A percentile compares a stretch with the other conserved stretches of the same genome.
Conservation (phyloP, 768 basidiomycete genomes). For the Coprinopsis cinerea region DNA sequence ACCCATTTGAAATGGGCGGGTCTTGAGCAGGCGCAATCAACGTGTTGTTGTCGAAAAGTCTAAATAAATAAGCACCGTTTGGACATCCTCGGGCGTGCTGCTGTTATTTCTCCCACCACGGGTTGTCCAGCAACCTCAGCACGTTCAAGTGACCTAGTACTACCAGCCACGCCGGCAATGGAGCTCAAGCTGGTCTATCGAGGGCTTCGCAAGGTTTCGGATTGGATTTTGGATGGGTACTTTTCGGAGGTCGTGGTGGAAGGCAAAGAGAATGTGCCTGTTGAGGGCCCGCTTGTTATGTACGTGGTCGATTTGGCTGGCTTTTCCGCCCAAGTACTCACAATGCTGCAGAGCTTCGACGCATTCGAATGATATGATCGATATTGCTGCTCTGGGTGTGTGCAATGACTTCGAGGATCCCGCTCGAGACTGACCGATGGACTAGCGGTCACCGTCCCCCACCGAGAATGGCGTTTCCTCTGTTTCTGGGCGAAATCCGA, state of each 20-base stretch:
- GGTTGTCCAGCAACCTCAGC: no score
- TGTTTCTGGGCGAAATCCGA: conserved; percentile 70
- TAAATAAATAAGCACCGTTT: no score
- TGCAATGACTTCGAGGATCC: neutral
- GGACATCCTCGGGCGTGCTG: no score
- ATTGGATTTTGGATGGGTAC: conserved; percentile 54
- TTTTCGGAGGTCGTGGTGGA: conserved; percentile 56
- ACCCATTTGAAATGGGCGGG: no score
- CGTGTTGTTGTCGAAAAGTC: no score
- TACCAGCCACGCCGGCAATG: conserved; percentile 22
- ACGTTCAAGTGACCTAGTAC: no score
- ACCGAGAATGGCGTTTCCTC: conserved; percentile 39
- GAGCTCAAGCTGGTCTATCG: conserved; percentile 52
- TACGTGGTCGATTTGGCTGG: conserved; percentile 22
- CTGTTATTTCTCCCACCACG: no score
- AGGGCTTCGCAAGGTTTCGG: conserved; percentile 53
- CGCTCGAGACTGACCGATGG: neutral
- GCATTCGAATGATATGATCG: conserved; percentile 69
- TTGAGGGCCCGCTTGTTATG: conserved; percentile 56
- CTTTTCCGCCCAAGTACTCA: neutral
- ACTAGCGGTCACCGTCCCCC: conserved; percentile 50
- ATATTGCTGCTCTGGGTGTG: conserved; percentile 41
- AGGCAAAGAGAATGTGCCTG: conserved; percentile 50
- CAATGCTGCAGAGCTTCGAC: conserved; percentile 41
- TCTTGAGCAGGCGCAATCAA: no score